Base-by-base conservation (phyloP, 768 basidiomycete genomes). In the Hemileccinum impolitum region DNA sequence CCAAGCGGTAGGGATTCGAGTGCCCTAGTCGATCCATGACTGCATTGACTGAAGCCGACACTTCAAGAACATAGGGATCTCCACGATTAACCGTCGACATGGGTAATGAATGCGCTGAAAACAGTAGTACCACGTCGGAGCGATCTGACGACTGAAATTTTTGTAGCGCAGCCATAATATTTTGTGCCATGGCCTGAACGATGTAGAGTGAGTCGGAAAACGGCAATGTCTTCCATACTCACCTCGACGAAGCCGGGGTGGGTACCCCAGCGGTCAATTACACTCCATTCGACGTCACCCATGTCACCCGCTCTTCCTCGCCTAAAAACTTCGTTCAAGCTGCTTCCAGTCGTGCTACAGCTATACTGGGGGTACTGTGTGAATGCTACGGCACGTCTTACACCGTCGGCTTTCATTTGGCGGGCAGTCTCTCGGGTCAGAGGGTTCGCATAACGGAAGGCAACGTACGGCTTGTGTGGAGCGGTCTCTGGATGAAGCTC, bases 11-110 rank as follows among this genome's bases (percentile, higher is more conserved):
- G 3, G 95, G 89, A 66, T 90, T 90, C 37, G 80, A 76, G 58
- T 89, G 76, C 11, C 80, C 75, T 19, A 99, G 76, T 41, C 88
- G 79, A 54, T 84, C 76, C 94, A 99, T 98, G 49, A 98, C 93
- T 28, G 92, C 88, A 35, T 87, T 80, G 8, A 98, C 96, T 13
- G 94, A 85, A 14, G 94, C 89, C 15, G 94, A 90, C 30, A 99
- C 96, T 70, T 99, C 96, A 32, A 91, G 75, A 31, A 96, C 76
- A 71, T 99, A 98, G 10, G 96, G 95, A 71, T 99, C 96, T 36
- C 96, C 96, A 59, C 96, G 92, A 74, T 98, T 97, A 54, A 98
- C 93, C 54, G 98, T 91, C 6, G 93, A 94, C 84, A 99, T 91
- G 23, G 96, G 96, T 36, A 99, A 73, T 7, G 96, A 98, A 62